Conservation (phyloP, 108 stramenopile species). For the Skeletonema costatum region DNA sequence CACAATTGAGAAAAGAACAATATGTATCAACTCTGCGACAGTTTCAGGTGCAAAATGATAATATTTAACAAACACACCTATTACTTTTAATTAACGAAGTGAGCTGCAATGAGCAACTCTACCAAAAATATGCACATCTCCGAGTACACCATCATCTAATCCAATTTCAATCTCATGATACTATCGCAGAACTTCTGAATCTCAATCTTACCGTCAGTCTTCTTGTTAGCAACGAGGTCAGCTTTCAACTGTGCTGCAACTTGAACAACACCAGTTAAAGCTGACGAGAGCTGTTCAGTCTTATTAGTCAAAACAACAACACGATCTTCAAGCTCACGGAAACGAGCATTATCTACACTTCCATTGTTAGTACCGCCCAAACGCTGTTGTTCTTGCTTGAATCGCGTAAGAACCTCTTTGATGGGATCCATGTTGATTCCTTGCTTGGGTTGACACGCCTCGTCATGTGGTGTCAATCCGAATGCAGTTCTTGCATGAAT, state of each 20-base stretch:
- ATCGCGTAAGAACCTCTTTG: constrained; percentile 75
- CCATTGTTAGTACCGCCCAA: constrained; percentile 14
- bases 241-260: constrained; percentile 43
- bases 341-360: constrained; percentile 28
- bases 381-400: constrained; percentile 72
- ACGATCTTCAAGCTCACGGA: constrained; percentile 42
- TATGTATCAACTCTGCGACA: too few species aligned
- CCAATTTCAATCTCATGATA: constrained; percentile 10
- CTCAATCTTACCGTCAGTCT: constrained; percentile 27
- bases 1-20: too few species aligned
- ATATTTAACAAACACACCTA: too few species aligned
- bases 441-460: constrained; percentile 68
- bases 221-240: constrained; percentile 33
- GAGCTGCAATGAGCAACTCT: background rate
- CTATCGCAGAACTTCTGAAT: constrained; percentile 46
- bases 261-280: constrained; percentile 24
- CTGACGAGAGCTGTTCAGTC: constrained; percentile 17
- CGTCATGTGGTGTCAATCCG: constrained; percentile 84
- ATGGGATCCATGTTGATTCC: constrained; percentile 72
- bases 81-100: too few species aligned
- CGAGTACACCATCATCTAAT: background rate
- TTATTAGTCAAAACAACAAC: constrained; percentile 34
- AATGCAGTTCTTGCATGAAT: constrained; percentile 87
- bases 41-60: too few species aligned
- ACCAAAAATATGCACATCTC: background rate